Base-by-base conservation (phyloP, 495 filamentous ascomycete species). In the Monascus purpureus region DNA sequence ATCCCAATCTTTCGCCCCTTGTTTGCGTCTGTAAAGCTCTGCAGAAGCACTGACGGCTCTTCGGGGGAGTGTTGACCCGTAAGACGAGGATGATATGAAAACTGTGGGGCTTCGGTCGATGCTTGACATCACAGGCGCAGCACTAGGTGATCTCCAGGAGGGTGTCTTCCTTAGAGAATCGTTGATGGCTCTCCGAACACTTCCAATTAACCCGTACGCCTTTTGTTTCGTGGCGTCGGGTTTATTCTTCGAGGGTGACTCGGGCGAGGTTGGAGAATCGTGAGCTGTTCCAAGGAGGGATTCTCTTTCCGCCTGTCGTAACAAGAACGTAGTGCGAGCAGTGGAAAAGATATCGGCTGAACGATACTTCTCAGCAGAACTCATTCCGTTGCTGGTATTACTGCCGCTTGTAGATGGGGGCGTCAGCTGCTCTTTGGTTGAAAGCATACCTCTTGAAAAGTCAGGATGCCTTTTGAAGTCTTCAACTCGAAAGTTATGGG, bases 261-360 rank as follows among this genome's bases (percentile, higher is more conserved):
- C 39, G 5, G 39, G 39, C 2, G 39, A 33, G n/a, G 39, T 41
- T 5, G 24, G 23, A 33, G 33, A 41, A 8, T 43, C 45, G 1
- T 50, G 49, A n/a, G 34, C 46, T 1, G 47, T 50, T 6, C 52
- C 53, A 24, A 88, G 67, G 17, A 87, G 55, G 1, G 52, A 52
- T 20, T 80, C 75, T 0, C 72, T 76, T 46, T 88, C 78, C 6
- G 67, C 64, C 40, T 77, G 79, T 8, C 77, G 59, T 12, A 67
- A 62, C 1, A 63, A 58, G 37, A 82, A 71, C 13, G 65, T 68
- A 11, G 72, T 72, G 12, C 65, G 63, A 5, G 79, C 80, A 0
- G 82, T 84, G 23, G 66, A 72, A 47, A 77, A 85, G 29, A 69
- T 77, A 15, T 73, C 73, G n/a, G 68, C 46, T 24, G 61, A 58